phyloP scores from a whole-genome alignment of 495 filamentous ascomycete species.

The Hypoxylon lienhwacheense region DNA sequence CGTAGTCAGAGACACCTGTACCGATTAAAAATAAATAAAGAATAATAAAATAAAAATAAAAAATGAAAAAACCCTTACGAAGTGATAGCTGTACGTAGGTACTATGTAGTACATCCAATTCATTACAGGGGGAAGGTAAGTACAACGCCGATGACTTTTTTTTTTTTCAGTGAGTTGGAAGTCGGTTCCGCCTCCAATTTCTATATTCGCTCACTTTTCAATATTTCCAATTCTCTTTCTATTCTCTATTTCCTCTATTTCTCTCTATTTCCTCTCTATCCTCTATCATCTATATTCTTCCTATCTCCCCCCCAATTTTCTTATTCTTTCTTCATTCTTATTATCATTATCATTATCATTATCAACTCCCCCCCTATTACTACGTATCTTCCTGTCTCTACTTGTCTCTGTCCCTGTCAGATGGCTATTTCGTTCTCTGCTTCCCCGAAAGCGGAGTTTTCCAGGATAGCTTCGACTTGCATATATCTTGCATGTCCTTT shows the following conservation, averaged over 20 bases:
- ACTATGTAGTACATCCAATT: not conserved
- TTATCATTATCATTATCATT: not conserved
- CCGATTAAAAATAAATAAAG: constrained; percentile 16
- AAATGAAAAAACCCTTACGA: too few relatives aligned
- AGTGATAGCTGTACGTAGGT: not conserved
- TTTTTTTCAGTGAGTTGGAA: constrained; percentile 7
- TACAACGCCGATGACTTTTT: constrained; percentile 24
- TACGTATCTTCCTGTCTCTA: not conserved
- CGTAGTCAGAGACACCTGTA: constrained; percentile 18
- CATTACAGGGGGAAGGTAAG: constrained; percentile 10
- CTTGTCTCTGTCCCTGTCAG: constrained; percentile 15
- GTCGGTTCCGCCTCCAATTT: constrained; percentile 42
- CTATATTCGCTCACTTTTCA: constrained; percentile 34
- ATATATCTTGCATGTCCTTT: constrained; percentile 33
- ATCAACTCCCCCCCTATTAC: not conserved
- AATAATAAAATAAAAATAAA: too few relatives aligned
- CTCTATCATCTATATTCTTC: too few relatives aligned
- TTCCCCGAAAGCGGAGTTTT: constrained; percentile 35
- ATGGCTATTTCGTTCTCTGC: constrained; percentile 30
- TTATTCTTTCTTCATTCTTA: not conserved
- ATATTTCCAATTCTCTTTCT: constrained; percentile 19
- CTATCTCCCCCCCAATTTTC: too few relatives aligned
- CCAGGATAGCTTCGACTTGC: constrained; percentile 31
- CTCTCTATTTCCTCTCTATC: too few relatives aligned
- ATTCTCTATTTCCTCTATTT: constrained; percentile 43